These are phyloP conservation scores for Herpotrichia juniperi DNA, from an alignment of 2,329 filamentous ascomycete genomes.

Conservation along the genomic window DNA sequence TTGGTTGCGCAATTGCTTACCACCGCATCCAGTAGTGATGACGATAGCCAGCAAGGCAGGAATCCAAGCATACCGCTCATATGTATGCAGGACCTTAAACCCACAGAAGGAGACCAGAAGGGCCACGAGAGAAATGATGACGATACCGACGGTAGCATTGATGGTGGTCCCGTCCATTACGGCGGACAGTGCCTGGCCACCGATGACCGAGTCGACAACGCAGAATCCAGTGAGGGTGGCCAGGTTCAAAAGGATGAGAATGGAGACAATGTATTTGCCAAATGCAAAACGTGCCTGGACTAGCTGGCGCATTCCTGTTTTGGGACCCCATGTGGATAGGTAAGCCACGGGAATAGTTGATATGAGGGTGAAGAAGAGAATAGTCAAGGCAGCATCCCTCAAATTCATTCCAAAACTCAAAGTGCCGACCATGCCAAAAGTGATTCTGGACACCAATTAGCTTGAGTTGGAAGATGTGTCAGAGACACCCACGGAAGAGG, in stretches of 20 bases:
- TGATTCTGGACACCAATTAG: slow-evolving; percentile 50
- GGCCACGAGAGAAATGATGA: slow-evolving; percentile 63
- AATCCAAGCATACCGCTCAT: slow-evolving; percentile 64
- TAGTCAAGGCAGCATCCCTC: slow-evolving; percentile 63
- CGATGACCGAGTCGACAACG: slow-evolving; percentile 66
- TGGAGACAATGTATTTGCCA: slow-evolving; percentile 60
- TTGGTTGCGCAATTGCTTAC: slow-evolving; percentile 57
- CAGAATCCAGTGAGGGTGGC: slow-evolving; percentile 69
- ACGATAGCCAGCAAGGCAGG: slow-evolving; percentile 61
- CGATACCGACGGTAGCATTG: slow-evolving; percentile 63
- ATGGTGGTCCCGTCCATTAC: slow-evolving; percentile 47
- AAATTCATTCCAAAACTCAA: slow-evolving; percentile 61
- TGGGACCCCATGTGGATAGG: slow-evolving; percentile 63
- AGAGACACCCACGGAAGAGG: slow-evolving; percentile 60
- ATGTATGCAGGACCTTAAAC: slow-evolving; percentile 61
- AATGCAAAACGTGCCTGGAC: slow-evolving; percentile 69
- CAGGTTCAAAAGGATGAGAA: slow-evolving; percentile 68
- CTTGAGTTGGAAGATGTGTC: slow-evolving; percentile 28
- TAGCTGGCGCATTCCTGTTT: slow-evolving; percentile 70
- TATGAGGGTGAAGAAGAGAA: slow-evolving; percentile 67
- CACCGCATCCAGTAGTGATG: slow-evolving; percentile 62
- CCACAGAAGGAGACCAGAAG: slow-evolving; percentile 68
- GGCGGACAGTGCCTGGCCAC: slow-evolving; percentile 57
- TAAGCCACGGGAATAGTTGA: slow-evolving; percentile 62
- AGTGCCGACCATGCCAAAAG: slow-evolving; percentile 68